Base-by-base conservation (phyloP, 2,329 filamentous ascomycete genomes). In the Atkinsonella texensis region DNA sequence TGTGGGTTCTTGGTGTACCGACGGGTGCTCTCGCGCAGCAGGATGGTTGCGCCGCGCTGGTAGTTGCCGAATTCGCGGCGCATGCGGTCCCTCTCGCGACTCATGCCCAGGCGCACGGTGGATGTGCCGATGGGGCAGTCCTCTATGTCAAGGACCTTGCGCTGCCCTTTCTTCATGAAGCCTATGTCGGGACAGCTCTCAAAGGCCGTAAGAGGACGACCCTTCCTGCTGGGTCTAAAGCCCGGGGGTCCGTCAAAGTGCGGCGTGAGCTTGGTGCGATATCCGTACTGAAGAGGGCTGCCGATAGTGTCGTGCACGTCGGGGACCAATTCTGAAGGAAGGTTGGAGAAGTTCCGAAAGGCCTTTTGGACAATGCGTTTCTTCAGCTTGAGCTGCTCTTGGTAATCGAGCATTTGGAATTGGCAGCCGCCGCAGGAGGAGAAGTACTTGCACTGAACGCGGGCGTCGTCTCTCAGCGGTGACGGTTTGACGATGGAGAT, bases 111-210 rank as follows among this genome's bases (percentile, higher is more conserved):
- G 28, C 88, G 79, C 15, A 98, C 85, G 39, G 87, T 86, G 32
- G 87, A 83, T 2, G 93, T 98, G 48, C 87, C 93, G 55, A 98
- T 94, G 6, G 93, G 93, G 60, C 93, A 98, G 65, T 97, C 90
- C 66, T 98, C 93, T 56, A 98, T 97, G 63, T 98, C 93, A 56
- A 98, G 73, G 3, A 90, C 90, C 55, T 76, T 76, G 52, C 84
- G 77, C 46, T 79, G 80, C n/a, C 87, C 87, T 68, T 96, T 97
- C 56, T 78, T 75, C 76, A 89, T 93, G 70, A 95, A 98, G 9
- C 93, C 93, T 59, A 97, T 88, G 2, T 85, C 78, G 0, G 93
- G 93, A 3, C 86, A 76, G 52, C 76, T 73, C 13, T 76, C 69
- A 59, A 87, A 85, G 5, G 66, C 57, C 10, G 63, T 54, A 57